Base-by-base conservation (phyloP, 345 rosid genomes). In the Aurinia saxatilis region DNA sequence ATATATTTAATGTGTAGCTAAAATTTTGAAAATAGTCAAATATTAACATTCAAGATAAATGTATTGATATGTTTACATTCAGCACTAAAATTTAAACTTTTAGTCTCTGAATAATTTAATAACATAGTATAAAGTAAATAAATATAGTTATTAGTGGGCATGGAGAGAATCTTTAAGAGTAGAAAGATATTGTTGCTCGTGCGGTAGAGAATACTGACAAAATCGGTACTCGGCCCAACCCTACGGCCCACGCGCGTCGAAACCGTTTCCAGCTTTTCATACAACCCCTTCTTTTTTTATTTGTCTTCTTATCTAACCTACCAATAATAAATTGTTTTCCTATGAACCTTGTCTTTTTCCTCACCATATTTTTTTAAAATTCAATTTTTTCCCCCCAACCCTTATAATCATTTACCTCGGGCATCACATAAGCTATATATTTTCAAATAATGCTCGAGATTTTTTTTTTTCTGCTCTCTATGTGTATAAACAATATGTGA, bases 171-270 rank as follows among this genome's bases (percentile, higher is more conserved):
- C 72, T 50, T 59, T 58, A 40, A 27, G 57, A 57, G 72, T 38
- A 57, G 50, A 57, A 57, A 57, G 50, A 66, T 21, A 50, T 14
- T 38, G 10, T 50, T 54, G 50, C 72, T 59, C 72, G 72, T 68
- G 72, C 72, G 72, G 66, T 7, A 59, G 66, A 40, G 66, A 19
- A 68, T 56, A 68, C 72, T 59, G 72, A 68, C 72, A 68, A 59
- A 67, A 31, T 31, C 2, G 60, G 60, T 41, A 41, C 52, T 1
- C 72, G 47, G 58, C 60, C 60, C 60, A 67, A 59, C 66, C 12
- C 66, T 67, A 67, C 46, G 72, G 65, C 66, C 46, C 72, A 59
- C 72, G 66, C 72, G 66, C 66, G 31, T 59, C 46, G 12, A 59
- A 33, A 59, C 45, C 27, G 59, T 50, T 59, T 58, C 36, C 72